A percentile compares a stretch with the other conserved stretches of the same genome.
Conservation (phyloP, 495 filamentous ascomycete genomes). For the Hypoxylon intermedium region DNA sequence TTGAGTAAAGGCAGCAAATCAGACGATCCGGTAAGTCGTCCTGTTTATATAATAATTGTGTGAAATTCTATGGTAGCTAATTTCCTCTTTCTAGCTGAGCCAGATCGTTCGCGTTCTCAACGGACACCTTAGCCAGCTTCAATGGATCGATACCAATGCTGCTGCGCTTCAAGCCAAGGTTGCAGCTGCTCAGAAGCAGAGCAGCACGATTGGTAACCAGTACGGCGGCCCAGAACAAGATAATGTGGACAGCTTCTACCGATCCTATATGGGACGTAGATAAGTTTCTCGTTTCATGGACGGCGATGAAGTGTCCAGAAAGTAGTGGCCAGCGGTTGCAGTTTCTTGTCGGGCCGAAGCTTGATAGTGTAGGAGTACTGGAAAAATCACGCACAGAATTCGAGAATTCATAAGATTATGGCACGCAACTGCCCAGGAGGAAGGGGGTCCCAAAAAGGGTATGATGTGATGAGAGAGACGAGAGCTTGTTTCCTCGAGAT, state of each 20-base stretch:
- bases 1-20: conserved; percentile 86
- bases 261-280: conserved; percentile 74
- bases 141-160: conserved; percentile 88
- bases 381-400: conserved; percentile 27
- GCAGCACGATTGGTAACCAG: conserved; percentile 67
- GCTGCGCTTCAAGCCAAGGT: conserved; percentile 82
- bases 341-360: background rate
- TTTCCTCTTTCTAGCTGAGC: conserved; percentile 67
- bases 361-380: conserved; percentile 20
- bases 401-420: conserved; percentile 22
- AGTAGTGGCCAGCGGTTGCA: too few species aligned
- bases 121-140: conserved; percentile 83
- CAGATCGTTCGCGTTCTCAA: conserved; percentile 95
- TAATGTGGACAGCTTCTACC: conserved; percentile 81
- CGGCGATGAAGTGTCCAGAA: conserved; percentile 3
- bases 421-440: conserved; percentile 19
- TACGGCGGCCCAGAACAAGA: conserved; percentile 66
- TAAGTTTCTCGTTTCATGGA: conserved; percentile 36
- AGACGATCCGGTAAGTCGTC: conserved; percentile 82
- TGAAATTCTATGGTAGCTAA: conserved; percentile 2
- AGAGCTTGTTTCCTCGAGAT: conserved; percentile 31
- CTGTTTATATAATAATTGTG: background rate
- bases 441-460: conserved; percentile 8
- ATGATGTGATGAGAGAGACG: conserved; percentile 27
- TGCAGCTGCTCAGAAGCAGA: conserved; percentile 74